Conservation (phyloP, 768 basidiomycete genomes). For the Gelatoporia subvermispora region DNA sequence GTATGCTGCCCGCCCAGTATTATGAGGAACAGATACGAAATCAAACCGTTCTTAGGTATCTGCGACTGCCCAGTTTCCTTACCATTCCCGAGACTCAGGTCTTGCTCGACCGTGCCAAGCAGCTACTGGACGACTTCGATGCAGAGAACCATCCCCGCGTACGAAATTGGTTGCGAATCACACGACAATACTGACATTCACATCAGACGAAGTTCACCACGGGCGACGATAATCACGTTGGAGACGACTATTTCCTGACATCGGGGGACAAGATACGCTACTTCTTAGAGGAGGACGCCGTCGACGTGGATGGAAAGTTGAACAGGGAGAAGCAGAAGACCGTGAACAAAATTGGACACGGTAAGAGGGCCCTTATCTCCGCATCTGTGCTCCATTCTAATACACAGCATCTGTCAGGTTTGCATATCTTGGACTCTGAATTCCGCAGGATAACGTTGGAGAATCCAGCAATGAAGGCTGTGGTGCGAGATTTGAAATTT, state of each 20-base stretch:
- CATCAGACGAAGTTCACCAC: conserved; percentile 87
- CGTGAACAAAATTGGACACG: conserved; percentile 95
- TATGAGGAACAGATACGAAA: not conserved
- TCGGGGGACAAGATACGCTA: conserved; percentile 94
- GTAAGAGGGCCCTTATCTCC: conserved; percentile 29
- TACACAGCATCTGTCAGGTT: conserved; percentile 36
- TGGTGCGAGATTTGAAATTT: conserved; percentile 77
- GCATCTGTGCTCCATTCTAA: not conserved
- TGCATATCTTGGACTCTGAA: conserved; percentile 81
- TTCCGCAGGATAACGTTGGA: conserved; percentile 80
- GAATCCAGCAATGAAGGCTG: conserved; percentile 60
- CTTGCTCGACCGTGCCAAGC: conserved; percentile 66
- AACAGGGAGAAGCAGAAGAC: conserved; percentile 65
- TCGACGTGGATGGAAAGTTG: conserved; percentile 66
- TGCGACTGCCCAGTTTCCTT: conserved; percentile 75
- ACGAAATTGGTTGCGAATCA: conserved; percentile 14
- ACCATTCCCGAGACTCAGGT: conserved; percentile 46
- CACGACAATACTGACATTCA: not conserved
- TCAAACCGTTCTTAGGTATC: conserved; percentile 47
- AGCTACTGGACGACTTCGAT: conserved; percentile 75
- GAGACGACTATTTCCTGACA: conserved; percentile 88
- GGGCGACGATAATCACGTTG: conserved; percentile 68
- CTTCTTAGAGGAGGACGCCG: conserved; percentile 89
- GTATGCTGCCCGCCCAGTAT: conserved; percentile 28
- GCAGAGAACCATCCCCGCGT: conserved; percentile 80